phyloP scores from a whole-genome alignment of 352 stramenopile species.

The Phytophthora syringae region DNA sequence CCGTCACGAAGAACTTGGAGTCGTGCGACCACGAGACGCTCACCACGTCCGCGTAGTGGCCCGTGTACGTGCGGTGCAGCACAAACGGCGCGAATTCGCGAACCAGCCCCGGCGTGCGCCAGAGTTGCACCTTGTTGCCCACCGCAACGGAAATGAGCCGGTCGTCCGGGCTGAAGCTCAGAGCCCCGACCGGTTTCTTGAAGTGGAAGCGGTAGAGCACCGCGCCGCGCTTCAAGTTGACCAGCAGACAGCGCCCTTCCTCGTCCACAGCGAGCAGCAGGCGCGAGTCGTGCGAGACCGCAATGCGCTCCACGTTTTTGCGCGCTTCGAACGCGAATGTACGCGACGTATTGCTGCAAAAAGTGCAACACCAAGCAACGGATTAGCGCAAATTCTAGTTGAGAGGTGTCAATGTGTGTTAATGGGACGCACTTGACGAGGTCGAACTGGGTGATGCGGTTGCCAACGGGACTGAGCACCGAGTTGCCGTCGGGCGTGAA shows the following conservation, averaged over 20 bases:
- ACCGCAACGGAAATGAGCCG: slow-evolving; percentile 88
- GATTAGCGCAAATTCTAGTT: slow-evolving; percentile 14
- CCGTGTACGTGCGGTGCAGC: slow-evolving; percentile 87
- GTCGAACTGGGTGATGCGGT: slow-evolving; percentile 95
- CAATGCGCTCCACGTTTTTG: slow-evolving; percentile 90
- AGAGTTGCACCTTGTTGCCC: slow-evolving; percentile 93
- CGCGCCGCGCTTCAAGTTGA: slow-evolving; percentile 90
- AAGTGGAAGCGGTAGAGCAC: slow-evolving; percentile 96
- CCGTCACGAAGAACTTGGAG: slow-evolving; percentile 91
- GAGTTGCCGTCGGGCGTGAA: slow-evolving; percentile 94
- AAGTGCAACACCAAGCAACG: slow-evolving; percentile 6
- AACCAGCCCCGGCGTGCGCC: slow-evolving; percentile 82
- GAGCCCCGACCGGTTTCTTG: slow-evolving; percentile 87
- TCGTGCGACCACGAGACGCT: slow-evolving; percentile 90
- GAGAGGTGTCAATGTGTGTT: background rate
- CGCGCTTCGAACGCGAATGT: slow-evolving; percentile 93
- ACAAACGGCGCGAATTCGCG: slow-evolving; percentile 93
- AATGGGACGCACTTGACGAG: slow-evolving; percentile 85
- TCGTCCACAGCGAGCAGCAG: slow-evolving; percentile 91
- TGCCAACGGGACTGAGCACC: slow-evolving; percentile 93
- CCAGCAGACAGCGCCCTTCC: slow-evolving; percentile 90
- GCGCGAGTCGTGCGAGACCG: slow-evolving; percentile 89
- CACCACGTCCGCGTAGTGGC: slow-evolving; percentile 90
- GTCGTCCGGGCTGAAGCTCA: slow-evolving; percentile 92
- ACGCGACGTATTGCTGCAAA: slow-evolving; percentile 77